These are phyloP conservation scores for Camelina hispida DNA, from an alignment of 345 rosid genomes.

Conservation along the genomic window DNA sequence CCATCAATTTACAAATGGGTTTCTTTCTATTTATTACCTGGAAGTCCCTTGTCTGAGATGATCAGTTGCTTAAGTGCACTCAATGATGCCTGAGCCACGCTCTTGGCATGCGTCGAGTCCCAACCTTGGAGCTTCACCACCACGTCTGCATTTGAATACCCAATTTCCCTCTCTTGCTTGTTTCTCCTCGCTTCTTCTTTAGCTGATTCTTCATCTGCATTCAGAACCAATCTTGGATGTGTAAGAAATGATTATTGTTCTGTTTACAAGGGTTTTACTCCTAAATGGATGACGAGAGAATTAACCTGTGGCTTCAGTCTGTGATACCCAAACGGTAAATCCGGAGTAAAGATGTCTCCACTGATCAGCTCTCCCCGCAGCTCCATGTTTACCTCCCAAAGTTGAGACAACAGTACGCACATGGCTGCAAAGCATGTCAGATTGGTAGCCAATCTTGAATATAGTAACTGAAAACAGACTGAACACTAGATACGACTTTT, in stretches of 20 bases:
- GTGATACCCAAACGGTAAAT: slow-evolving; percentile 83
- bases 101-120: slow-evolving; percentile 74
- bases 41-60: slow-evolving; percentile 76
- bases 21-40: slow-evolving; percentile 54
- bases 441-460: not conserved
- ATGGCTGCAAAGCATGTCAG: slow-evolving; percentile 59
- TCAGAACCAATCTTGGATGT: not conserved
- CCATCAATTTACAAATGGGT: not conserved
- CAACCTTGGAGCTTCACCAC: slow-evolving; percentile 92
- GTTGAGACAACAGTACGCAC: slow-evolving; percentile 89
- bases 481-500: not conserved
- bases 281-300: slow-evolving; percentile 8
- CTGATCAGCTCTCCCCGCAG: slow-evolving; percentile 61
- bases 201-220: slow-evolving; percentile 74
- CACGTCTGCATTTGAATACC: slow-evolving; percentile 84
- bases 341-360: slow-evolving; percentile 92
- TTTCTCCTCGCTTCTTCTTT: slow-evolving; percentile 74
- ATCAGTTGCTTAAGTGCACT: slow-evolving; percentile 84
- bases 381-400: slow-evolving; percentile 79
- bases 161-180: slow-evolving; percentile 55
- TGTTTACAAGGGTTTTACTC: not conserved
- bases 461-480: slow-evolving; percentile 17
- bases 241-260: not conserved
- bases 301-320: slow-evolving; percentile 77
- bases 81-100: slow-evolving; percentile 82